Conservation (phyloP, 805 yeast species). For the Candida pini region DNA sequence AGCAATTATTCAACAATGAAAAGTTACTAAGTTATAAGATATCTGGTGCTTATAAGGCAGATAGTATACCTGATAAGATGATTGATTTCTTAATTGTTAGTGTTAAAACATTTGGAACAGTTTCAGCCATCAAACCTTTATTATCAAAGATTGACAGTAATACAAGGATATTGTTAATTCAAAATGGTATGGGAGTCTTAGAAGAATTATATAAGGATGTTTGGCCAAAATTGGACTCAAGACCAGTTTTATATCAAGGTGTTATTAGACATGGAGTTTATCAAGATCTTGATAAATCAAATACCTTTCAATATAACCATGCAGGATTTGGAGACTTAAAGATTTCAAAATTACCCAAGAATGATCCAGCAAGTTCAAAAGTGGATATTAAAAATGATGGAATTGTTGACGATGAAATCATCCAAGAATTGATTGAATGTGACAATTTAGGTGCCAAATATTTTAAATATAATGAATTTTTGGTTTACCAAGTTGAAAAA, state of each 20-base stretch:
- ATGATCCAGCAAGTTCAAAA: slow-evolving; percentile 8
- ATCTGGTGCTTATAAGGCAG: slow-evolving; percentile 11
- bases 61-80: slow-evolving; percentile 13
- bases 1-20: slow-evolving; percentile 20
- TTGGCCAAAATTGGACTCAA: slow-evolving; percentile 42
- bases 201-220: slow-evolving; percentile 43
- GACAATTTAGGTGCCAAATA: slow-evolving; percentile 25
- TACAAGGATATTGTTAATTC: slow-evolving; percentile 65
- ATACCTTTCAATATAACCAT: slow-evolving; percentile 47
- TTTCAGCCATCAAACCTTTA: slow-evolving; percentile 53
- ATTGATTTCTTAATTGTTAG: slow-evolving; percentile 50
- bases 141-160: slow-evolving; percentile 39
- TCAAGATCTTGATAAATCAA: slow-evolving; percentile 25
- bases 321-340: slow-evolving; percentile 68
- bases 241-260: slow-evolving; percentile 67
- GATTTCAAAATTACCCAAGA: slow-evolving; percentile 50
- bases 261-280: slow-evolving; percentile 82
- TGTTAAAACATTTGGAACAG: slow-evolving; percentile 76
- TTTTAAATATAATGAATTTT: slow-evolving; percentile 37
- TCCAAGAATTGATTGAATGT: slow-evolving; percentile 20
- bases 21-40: slow-evolving; percentile 9
- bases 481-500: slow-evolving; percentile 64
- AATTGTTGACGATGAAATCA: slow-evolving; percentile 17
- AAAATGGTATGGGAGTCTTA: slow-evolving; percentile 77
- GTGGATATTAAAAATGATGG: slow-evolving; percentile 8